These are phyloP conservation scores for Spiraea crenata DNA, from an alignment of 331 rosid species.

Conservation along the genomic window DNA sequence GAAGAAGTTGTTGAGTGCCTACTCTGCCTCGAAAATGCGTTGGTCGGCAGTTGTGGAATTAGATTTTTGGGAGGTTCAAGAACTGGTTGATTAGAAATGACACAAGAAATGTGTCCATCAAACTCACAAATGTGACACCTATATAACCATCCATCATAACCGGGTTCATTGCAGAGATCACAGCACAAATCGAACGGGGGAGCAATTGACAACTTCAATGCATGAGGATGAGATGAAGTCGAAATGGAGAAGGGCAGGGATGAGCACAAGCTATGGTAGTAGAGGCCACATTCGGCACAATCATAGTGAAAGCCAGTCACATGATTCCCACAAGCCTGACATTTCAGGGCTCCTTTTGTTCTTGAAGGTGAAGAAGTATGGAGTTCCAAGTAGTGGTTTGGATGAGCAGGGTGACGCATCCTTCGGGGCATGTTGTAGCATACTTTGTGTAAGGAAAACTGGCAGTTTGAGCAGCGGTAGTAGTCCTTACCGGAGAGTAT, in stretches of 20 bases:
- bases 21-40: not conserved
- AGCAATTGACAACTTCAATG: conserved; percentile 40
- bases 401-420: conserved; percentile 48
- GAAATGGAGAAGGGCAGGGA: conserved; percentile 43
- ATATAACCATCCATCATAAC: conserved; percentile 57
- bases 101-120: conserved; percentile 51
- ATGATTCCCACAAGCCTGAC: conserved; percentile 41
- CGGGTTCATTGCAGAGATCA: conserved; percentile 46
- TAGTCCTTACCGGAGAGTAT: conserved; percentile 25
- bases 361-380: conserved; percentile 24
- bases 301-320: conserved; percentile 43
- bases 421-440: conserved; percentile 51
- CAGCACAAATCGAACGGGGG: conserved; percentile 54
- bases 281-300: conserved; percentile 45
- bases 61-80: not conserved
- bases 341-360: conserved; percentile 19
- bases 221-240: conserved; percentile 41
- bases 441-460: conserved; percentile 41
- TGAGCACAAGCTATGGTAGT: conserved; percentile 41
- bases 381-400: conserved; percentile 43
- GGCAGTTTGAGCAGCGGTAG: conserved; percentile 42
- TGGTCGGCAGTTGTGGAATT: not conserved
- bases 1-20: not conserved
- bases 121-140: conserved; percentile 62
- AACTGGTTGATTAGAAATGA: conserved; percentile 24